Evolutionary conservation across 176 grass and related monocot genomes (phyloP).

Genomic region (Metroxylon sagu): DNA sequence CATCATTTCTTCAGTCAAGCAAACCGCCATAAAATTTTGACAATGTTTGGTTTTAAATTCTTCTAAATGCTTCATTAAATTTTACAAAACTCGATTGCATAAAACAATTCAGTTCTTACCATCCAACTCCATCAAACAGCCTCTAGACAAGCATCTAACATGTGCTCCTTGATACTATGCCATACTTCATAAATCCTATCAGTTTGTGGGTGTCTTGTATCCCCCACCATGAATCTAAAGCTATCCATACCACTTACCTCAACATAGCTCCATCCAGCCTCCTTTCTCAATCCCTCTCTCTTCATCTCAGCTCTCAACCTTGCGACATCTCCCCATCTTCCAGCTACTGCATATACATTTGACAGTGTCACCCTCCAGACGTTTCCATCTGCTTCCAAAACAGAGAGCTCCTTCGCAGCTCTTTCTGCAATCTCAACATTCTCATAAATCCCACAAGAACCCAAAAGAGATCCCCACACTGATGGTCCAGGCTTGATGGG

Average conservation of each 20-base stretch:
- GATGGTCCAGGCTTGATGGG: constrained; percentile 39
- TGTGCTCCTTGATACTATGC: constrained; percentile 46
- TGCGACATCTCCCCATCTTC: constrained; percentile 47
- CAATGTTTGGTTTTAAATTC: no score
- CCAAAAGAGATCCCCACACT: constrained; percentile 53
- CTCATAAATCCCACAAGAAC: constrained; percentile 49
- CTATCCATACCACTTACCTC: constrained; percentile 44
- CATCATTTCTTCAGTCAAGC: no score
- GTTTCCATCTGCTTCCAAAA: constrained; percentile 44
- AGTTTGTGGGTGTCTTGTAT: constrained; percentile 45
- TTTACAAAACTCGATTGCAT: no score
- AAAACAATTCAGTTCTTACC: no score
- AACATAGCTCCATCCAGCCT: constrained; percentile 64
- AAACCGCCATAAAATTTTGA: no score
- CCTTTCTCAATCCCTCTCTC: constrained; percentile 39
- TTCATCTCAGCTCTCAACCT: constrained; percentile 57
- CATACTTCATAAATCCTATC: constrained; percentile 51
- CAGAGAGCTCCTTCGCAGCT: constrained; percentile 31
- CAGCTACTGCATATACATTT: constrained; percentile 42
- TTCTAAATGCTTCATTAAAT: no score
- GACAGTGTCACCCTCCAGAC: constrained; percentile 62
- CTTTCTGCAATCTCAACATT: constrained; percentile 53
- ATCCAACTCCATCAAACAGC: no score
- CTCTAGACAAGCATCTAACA: constrained; percentile 28
- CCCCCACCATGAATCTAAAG: constrained; percentile 46